Base-by-base conservation (phyloP, 306 rosid species). In the Castanea mollissima region DNA sequence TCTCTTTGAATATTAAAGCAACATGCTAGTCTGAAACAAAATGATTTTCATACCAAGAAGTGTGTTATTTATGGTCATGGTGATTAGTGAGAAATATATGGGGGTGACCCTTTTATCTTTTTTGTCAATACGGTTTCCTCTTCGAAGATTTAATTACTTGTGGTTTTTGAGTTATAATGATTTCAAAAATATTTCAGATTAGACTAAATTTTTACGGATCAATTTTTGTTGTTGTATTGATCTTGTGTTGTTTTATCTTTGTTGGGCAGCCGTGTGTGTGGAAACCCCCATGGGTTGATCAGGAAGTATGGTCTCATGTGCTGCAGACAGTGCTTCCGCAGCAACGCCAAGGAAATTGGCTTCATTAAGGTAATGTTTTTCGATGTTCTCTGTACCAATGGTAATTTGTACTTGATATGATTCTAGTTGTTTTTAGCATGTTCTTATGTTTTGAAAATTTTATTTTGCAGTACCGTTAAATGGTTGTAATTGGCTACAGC, bases 281-380 rank as follows among this genome's bases (percentile, higher is more conserved):
- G 99, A 6, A 95, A 95, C 55, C 92, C 99, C 1, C 99, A 95
- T 72, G 99, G 96, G 2, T 78, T 95, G 87, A 92, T 95, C 77
- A 79, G 99, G 88, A 95, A 95, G 91, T 95, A 95, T 14, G 98
- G 99, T 11, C 92, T 95, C 20, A 95, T 88, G 93, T 95, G 99
- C 69, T 95, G 99, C 92, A 92, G 99, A 86, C 99, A 95, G 74
- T 95, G 99, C 88, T 95, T 95, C 91, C 98, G 97, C 1, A 95
- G 98, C 91, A 95, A 95, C 11, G 99, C 99, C 89, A 95, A 95
- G 91, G 98, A 95, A 81, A 95, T 95, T 74, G 98, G 99, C 57
- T 95, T 95, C 90, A 91, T 95, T 1, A 95, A 95, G 99, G 98
- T 87, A 68, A 59, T 34, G 4, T 1, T 20, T 5, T 70, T 2